These are phyloP conservation scores for Backusella morwellensis DNA, from an alignment of 192 early-diverging fungal species.

Conservation along the genomic window DNA sequence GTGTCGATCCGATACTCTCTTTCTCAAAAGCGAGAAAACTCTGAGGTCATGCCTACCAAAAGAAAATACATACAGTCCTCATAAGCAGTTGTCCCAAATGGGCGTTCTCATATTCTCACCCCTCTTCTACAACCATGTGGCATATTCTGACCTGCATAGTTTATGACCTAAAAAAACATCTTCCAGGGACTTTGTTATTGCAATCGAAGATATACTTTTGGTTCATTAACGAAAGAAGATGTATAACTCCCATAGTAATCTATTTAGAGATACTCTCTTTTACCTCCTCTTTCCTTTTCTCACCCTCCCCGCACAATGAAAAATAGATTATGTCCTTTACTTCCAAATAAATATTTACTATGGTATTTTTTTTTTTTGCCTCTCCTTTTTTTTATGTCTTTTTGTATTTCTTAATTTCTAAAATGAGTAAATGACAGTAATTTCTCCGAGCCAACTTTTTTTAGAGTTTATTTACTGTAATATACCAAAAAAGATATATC, in stretches of 20 bases:
- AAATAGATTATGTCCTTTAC: neutral
- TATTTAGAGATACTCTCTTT: too few species aligned
- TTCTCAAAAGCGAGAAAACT: neutral
- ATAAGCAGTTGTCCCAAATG: neutral
- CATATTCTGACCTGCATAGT: neutral
- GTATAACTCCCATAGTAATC: neutral
- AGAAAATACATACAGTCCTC: neutral
- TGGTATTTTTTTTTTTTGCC: neutral
- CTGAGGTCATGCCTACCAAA: too few species aligned
- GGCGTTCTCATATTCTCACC: neutral
- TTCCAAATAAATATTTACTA: neutral
- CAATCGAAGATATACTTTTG: neutral
- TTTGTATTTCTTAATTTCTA: neutral
- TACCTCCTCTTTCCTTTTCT: neutral
- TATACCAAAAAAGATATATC: neutral
- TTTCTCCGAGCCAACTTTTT: neutral
- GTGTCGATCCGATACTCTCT: neutral
- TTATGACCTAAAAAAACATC: neutral
- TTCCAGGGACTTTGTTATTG: neutral
- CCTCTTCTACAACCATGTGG: neutral
- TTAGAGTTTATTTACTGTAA: neutral
- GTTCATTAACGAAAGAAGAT: neutral
- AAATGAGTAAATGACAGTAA: neutral
- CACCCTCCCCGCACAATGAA: neutral
- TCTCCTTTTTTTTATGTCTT: neutral